Evolutionary conservation across 1,139 yeast genomes (phyloP), one percentile per base, ranked within the genome.

Genomic region (Blastobotrys capitulatus): DNA sequence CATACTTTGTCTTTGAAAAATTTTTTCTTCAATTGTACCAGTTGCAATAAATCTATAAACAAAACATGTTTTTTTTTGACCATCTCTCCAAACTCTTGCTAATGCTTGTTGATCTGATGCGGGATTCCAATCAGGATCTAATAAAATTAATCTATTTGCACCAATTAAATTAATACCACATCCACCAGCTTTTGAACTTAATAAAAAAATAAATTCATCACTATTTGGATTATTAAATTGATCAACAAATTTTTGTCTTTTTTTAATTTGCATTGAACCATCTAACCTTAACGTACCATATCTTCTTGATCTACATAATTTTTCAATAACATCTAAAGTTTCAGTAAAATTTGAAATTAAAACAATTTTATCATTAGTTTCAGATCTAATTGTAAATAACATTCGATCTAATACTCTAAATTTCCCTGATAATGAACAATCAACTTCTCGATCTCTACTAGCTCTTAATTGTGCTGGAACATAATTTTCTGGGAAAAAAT

Each of bases 121-220:
- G 0, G 98, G 98, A 61, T 92, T 92, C 98, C 98, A 92, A 67
- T 94, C 98, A 0, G 98, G 98, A 64, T 92, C 99, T 61, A 92
- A 75, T 50, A 92, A 73, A 27, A 92, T 80, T 54, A 92, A 73
- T 54, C 98, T 75, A 60, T 94, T 92, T 9, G 98, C 99, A 9
- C 98, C 98, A 60, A 92, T 92, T 57, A 92, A 76, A 63, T 92
- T 92, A 63, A 92, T 88, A 67, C 99, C 99, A 73, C 98, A 92
- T 0, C 99, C 99, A 58, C 99, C 99, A 0, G 99, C 99, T 66
- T 92, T 94, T 10, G 96, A 87, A 60, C 96, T 88, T 49, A 92
- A 72, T 54, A 92, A 72, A 60, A 92, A 92, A 3, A 92, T 82
- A 64, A 92, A 92, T 58, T 89, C 97, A 6, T 83, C 78, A 1